These are phyloP conservation scores for Penicillium hesseltinei DNA, from an alignment of 2,329 filamentous ascomycete species.

Conservation along the genomic window DNA sequence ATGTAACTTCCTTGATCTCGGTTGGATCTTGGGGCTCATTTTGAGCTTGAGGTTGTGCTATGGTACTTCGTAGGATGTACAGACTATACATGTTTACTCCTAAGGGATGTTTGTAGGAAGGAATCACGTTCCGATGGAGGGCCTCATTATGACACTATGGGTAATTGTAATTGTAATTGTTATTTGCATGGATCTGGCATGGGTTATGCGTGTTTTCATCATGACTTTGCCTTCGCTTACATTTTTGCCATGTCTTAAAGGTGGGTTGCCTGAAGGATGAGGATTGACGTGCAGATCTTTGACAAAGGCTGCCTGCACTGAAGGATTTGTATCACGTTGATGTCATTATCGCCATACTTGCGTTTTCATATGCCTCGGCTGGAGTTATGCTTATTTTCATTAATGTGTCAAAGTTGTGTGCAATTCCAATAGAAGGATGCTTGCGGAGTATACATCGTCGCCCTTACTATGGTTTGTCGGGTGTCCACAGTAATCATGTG, in stretches of 20 bases:
- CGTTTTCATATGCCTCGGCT: background rate
- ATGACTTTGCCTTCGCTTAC: conserved; percentile 5
- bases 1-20: background rate
- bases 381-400: background rate
- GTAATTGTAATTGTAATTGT: background rate
- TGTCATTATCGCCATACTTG: conserved; percentile 8
- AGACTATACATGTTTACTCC: background rate
- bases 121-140: conserved; percentile 1
- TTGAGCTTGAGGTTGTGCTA: background rate
- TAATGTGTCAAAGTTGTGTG: background rate
- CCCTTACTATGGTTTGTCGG: background rate
- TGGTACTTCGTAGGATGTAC: background rate
- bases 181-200: background rate
- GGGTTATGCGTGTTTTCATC: conserved; percentile 16
- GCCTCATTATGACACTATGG: conserved; percentile 21
- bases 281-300: background rate
- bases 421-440: background rate
- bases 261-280: background rate
- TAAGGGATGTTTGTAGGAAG: background rate
- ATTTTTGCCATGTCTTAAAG: background rate
- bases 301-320: background rate
- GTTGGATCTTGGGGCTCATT: background rate
- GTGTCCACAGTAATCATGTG: conserved; percentile 14
- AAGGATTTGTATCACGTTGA: conserved; percentile 2
- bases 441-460: background rate